Base-by-base conservation (phyloP, 2,329 filamentous ascomycete species). In the Penicillium sp. region DNA sequence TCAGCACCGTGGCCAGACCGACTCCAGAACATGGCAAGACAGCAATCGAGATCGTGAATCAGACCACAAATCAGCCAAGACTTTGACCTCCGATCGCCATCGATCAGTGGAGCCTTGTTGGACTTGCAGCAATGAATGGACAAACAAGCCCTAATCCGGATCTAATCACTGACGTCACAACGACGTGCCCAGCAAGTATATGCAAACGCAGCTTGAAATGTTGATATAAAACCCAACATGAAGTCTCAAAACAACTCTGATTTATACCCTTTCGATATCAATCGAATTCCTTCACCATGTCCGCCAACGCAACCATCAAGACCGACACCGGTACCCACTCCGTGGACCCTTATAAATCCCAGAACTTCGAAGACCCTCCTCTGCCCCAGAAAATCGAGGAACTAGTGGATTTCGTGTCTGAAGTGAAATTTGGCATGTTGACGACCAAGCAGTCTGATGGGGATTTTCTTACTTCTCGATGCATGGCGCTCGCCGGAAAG, bases 401-500 rank as follows among this genome's bases (percentile, higher is more conserved):
- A 55, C 82, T 96, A 34, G 78, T 81, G 65, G 77, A 79, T 13
- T 96, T 96, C 73, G 83, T 90, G 69, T 81, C 83, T 33, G 80
- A 81, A 58, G 83, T 82, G 79, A 96, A 95, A 76, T 95, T 91
- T 71, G 90, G 89, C 73, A 90, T 96, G 88, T 87, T 96, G 85
- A 94, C 91, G 8, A 95, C 92, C 19, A 82, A 87, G 46, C 55
- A 67, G 33, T 86, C 82, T 2, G 79, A 81, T 31, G 83, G 81
- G 0, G 87, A 87, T 11, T 80, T 86, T 46, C 78, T 96, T 13
- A 86, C 88, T 4, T 92, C 88, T n/a, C 82, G 92, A 61, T 91
- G 88, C 72, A 96, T 96, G 92, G 90, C 90, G 5, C 73, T 96
- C 13, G 90, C 90, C 14, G 90, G 84, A 13, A 89, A 88, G 75